Evolutionary conservation across 1,139 yeast genomes (phyloP), one percentile per base, ranked within the genome.

Genomic region (Nadsonia commutata): DNA sequence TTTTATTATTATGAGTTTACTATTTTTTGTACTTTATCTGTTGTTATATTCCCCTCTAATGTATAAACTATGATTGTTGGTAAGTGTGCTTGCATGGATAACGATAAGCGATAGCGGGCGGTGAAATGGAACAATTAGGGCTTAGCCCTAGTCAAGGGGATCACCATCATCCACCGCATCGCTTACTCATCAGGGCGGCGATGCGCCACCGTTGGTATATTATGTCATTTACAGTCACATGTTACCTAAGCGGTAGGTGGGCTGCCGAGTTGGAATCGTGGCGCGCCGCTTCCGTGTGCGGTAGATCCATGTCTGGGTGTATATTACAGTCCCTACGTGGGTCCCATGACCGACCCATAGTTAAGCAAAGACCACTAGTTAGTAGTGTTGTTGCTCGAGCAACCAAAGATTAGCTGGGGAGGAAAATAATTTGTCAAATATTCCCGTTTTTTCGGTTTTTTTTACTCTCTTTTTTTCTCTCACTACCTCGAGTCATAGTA

Each of bases 401-500:
- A n/a, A n/a, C n/a, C n/a, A n/a, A n/a, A n/a, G n/a, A n/a, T n/a
- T n/a, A n/a, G n/a, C n/a, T 22, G 27, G 27, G 16, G 5, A 16
- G 33, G n/a, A 27, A 27, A 27, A 7, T 4, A 13, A 13, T 27
- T 27, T 9, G 33, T 27, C 33, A 8, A 27, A 13, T 13, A 3
- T 9, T 7, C 16, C 33, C 5, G 33, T 6, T 6, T 27, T 27
- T 21, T 21, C 9, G 6, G 23, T 4, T 27, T 27, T 27, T n/a
- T 27, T 27, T 27, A 11, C 9, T 16, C n/a, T 16, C n/a, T 16
- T 27, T 27, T 27, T 27, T 27, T 27, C 13, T 27, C 33, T 27
- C 33, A 27, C 33, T 27, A 27, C 33, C 33, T 27, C 33, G 33
- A 27, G 33, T 27, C 33, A 27, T 27, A 27, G 33, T 27, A 27